Conservation (phyloP, 2,329 filamentous ascomycete species). For the Nemania sp. region DNA sequence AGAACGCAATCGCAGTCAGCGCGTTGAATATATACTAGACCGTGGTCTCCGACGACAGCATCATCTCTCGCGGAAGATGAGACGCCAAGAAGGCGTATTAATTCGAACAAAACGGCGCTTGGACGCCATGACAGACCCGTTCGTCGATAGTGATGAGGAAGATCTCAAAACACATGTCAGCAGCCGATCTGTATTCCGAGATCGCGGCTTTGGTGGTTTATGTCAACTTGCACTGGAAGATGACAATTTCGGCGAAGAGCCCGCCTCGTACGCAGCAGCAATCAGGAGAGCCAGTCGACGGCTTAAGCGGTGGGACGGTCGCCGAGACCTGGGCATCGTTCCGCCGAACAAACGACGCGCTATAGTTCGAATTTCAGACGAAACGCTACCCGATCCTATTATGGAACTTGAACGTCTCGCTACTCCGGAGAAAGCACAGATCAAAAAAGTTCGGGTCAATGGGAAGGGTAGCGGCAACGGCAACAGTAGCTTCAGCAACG, state of each 20-base stretch:
- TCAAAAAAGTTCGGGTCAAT: slow-evolving; percentile 36
- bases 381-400: slow-evolving; percentile 20
- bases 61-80: slow-evolving; percentile 62
- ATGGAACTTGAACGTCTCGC: slow-evolving; percentile 23
- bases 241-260: slow-evolving; percentile 79
- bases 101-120: slow-evolving; percentile 68
- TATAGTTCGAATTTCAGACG: slow-evolving; percentile 20
- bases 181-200: slow-evolving; percentile 50
- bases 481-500: slow-evolving; percentile 36
- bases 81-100: slow-evolving; percentile 68
- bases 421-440: slow-evolving; percentile 28
- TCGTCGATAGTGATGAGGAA: slow-evolving; percentile 67
- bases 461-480: slow-evolving; percentile 39
- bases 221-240: slow-evolving; percentile 63
- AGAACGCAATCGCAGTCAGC: slow-evolving; percentile 74
- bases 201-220: slow-evolving; percentile 65
- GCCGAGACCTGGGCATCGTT: slow-evolving; percentile 52
- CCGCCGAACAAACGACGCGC: slow-evolving; percentile 48
- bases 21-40: slow-evolving; percentile 81
- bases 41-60: slow-evolving; percentile 71
- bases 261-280: slow-evolving; percentile 66
- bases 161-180: slow-evolving; percentile 41
- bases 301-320: slow-evolving; percentile 68
- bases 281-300: slow-evolving; percentile 66
- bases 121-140: slow-evolving; percentile 56